These are phyloP conservation scores for Zoysia pacifica DNA, from an alignment of 176 grass and related monocot species.

Conservation along the genomic window DNA sequence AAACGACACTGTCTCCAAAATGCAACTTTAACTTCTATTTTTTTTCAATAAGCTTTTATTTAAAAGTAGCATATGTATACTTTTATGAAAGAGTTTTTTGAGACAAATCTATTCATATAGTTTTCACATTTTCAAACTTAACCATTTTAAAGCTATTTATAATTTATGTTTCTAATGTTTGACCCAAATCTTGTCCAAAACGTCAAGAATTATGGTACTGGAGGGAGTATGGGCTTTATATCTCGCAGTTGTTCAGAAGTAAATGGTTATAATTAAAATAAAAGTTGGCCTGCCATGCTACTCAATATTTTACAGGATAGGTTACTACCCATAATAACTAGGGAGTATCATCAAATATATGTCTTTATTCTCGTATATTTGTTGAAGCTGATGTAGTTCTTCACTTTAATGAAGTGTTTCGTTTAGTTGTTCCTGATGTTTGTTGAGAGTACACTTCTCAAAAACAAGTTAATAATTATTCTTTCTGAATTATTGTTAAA, in stretches of 20 bases:
- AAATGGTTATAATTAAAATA: not conserved
- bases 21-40: too few relatives aligned
- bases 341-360: not conserved
- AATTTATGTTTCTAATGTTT: too few relatives aligned
- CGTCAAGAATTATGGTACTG: too few relatives aligned
- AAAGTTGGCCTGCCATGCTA: not conserved
- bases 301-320: not conserved
- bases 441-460: not conserved
- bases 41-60: too few relatives aligned
- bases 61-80: too few relatives aligned
- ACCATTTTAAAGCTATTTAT: too few relatives aligned
- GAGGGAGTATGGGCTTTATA: not conserved
- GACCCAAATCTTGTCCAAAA: too few relatives aligned
- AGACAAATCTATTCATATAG: too few relatives aligned
- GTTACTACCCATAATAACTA: not conserved
- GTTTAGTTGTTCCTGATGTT: conserved; percentile 3
- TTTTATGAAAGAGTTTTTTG: too few relatives aligned
- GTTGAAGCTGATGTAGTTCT: not conserved
- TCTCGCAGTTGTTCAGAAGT: conserved; percentile 3
- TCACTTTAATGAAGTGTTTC: not conserved
- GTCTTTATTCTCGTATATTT: not conserved
- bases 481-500: not conserved
- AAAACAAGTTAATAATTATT: not conserved
- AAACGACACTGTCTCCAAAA: too few relatives aligned
- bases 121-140: too few relatives aligned